Percentiles rank a stretch among this genome's conserved stretches.
Conservation (phyloP, 2,329 filamentous ascomycete species). For the Dactylellina drechsleri region DNA sequence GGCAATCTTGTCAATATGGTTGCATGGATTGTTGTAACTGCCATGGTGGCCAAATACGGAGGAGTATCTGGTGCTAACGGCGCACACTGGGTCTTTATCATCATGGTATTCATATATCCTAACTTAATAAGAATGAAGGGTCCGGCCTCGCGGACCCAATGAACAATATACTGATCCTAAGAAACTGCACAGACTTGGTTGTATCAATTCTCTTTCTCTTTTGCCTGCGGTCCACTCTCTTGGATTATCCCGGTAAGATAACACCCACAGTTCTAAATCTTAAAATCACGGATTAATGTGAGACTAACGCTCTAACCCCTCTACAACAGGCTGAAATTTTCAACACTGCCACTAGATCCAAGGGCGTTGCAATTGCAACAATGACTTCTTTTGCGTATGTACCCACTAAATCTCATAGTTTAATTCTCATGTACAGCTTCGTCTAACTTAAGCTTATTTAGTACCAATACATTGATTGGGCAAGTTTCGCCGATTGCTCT, state of each 20-base stretch:
- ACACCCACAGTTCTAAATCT: slow-evolving; percentile 3
- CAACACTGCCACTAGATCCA: slow-evolving; percentile 77
- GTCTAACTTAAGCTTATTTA: slow-evolving; percentile 22
- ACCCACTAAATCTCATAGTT: not conserved
- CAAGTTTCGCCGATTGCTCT: slow-evolving; percentile 72
- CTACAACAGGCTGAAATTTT: slow-evolving; percentile 72
- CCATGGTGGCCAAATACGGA: slow-evolving; percentile 70
- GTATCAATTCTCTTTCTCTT: slow-evolving; percentile 81
- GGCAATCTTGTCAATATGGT: slow-evolving; percentile 78
- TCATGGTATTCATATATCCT: slow-evolving; percentile 61
- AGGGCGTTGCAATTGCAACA: slow-evolving; percentile 78
- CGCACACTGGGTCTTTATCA: slow-evolving; percentile 79
- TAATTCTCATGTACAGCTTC: not conserved
- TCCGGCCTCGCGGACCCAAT: not conserved
- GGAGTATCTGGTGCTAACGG: slow-evolving; percentile 65
- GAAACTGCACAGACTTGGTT: slow-evolving; percentile 70
- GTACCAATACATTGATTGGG: slow-evolving; percentile 72
- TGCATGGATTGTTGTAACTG: slow-evolving; percentile 75
- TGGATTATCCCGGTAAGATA: slow-evolving; percentile 65
- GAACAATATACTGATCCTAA: not conserved
- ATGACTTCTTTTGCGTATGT: slow-evolving; percentile 73
- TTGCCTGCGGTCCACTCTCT: slow-evolving; percentile 74
- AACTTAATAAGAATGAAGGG: too few relatives aligned
- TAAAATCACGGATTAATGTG: not conserved
- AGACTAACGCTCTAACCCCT: slow-evolving; percentile 60